Conservation (phyloP, 148 eudicot species). For the Cornus controversa region DNA sequence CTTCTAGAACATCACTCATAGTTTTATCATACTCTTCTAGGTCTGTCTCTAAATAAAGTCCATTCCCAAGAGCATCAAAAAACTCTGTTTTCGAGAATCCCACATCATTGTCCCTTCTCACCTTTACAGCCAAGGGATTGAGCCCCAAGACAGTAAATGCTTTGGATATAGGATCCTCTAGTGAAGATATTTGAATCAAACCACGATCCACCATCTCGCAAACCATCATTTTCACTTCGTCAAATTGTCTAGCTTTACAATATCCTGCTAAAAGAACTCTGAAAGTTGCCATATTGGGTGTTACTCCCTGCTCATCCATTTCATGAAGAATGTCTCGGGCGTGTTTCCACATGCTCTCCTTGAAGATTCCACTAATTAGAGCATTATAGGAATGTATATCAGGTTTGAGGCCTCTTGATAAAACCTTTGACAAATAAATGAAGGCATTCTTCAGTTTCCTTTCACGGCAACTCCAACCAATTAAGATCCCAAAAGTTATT, state of each 20-base stretch:
- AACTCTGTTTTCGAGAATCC: slow-evolving; percentile 51
- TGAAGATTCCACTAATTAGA: slow-evolving; percentile 57
- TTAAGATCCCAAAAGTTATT: slow-evolving; percentile 61
- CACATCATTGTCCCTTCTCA: slow-evolving; percentile 72
- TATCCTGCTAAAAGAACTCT: slow-evolving; percentile 74
- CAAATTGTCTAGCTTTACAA: slow-evolving; percentile 56
- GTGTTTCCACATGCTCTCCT: slow-evolving; percentile 62
- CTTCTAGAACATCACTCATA: slow-evolving; percentile 49
- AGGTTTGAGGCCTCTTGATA: slow-evolving; percentile 55
- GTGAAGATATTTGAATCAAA: slow-evolving; percentile 39
- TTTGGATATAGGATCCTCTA: slow-evolving; percentile 53
- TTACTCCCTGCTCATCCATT: slow-evolving; percentile 57
- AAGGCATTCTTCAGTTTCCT: slow-evolving; percentile 57
- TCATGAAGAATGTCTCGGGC: slow-evolving; percentile 52
- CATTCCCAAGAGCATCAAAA: slow-evolving; percentile 73
- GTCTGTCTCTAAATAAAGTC: slow-evolving; percentile 78
- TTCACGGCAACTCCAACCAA: slow-evolving; percentile 59
- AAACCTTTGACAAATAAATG: slow-evolving; percentile 50
- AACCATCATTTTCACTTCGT: slow-evolving; percentile 50
- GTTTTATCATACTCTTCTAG: slow-evolving; percentile 50
- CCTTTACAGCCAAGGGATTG: slow-evolving; percentile 44
- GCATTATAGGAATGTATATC: slow-evolving; percentile 56
- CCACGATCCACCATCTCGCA: slow-evolving; percentile 43
- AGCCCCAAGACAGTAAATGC: slow-evolving; percentile 66
- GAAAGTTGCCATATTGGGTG: slow-evolving; percentile 51